Evolutionary conservation across 768 basidiomycete genomes (phyloP), one percentile per base, ranked within the genome.

Genomic region (Lentinus brumalis): DNA sequence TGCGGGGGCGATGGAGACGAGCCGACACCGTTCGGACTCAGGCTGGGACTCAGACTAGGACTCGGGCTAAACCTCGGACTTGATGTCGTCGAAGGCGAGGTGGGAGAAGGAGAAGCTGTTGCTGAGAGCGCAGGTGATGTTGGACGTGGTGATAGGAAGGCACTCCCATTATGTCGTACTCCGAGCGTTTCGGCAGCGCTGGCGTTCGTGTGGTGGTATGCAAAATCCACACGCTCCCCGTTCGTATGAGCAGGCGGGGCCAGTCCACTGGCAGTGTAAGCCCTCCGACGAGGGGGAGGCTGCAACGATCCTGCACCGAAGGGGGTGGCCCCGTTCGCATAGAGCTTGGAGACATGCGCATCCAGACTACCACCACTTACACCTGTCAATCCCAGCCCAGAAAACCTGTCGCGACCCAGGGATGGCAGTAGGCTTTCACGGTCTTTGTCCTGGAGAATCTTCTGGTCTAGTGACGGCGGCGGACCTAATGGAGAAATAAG

Each of bases 391-490:
- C 50, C 53, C 9, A 60, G 31, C 12, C 51, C 52, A 12, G 59
- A 41, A 10, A 26, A 11, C 16, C 49, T 54, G 35, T 54, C 53
- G 9, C 59, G 58, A n/a, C 47, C 30, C n/a, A 59, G 9, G 1
- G 53, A 35, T 3, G 59, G 59, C 12, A 64, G 42, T 4, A 64
- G 15, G 31, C 47, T 57, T 12, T 68, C 66, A 15, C 66, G 71
- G 54, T 79, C 77, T 15, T 73, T 70, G 52, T 79, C 75, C 53
- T 71, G 76, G 21, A 74, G 76, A 59, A 75, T 79, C 74, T 73
- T 80, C 42, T 74, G 63, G 44, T 80, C 78, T 26, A 74, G 72
- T 58, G 31, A 49, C 65, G 65, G 18, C 65, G 50, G 44, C 4
- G 41, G 75, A 44, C 50, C 73, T 73, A 57, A 35, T 11, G 56